Base-by-base conservation (phyloP, 2,329 filamentous ascomycete species). In the Claviceps capensis region DNA sequence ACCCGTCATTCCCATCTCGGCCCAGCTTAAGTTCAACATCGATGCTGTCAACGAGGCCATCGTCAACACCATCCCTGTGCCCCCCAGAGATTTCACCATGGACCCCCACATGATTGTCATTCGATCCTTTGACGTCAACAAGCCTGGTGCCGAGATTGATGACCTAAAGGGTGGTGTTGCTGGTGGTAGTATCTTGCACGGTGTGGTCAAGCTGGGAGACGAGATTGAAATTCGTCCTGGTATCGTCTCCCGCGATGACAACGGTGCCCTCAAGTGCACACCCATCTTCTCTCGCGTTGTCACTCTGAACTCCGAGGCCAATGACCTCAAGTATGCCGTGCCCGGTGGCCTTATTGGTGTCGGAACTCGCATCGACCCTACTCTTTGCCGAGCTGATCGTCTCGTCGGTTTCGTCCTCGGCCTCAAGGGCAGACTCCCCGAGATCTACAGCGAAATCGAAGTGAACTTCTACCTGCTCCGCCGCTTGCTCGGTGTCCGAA, bases 81-180 rank as follows among this genome's bases (percentile, higher is more conserved):
- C 93, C 16, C 73, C 85, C 55, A 81, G 93, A 69, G 90, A 97
- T 70, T 97, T 98, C 75, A 82, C 82, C 60, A 81, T 86, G 62
- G 87, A 91, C 59, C 93, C 93, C 44, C 90, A 95, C 73, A 96
- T 98, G 88, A 98, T 98, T 64, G 85, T 98, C 66, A 98, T 98
- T 69, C 88, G 93, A 70, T 97, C 91, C 2, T 98, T 98, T 69
- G 93, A 98, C 66, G 94, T 98, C 65, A 98, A 98, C 82, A 98
- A 98, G 80, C 93, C 93, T 43, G 93, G 93, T 79, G 90, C 93
- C 43, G 93, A 96, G 72, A 97, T 98, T 59, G 91, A 97, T 55
- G 93, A 98, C 62, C 78, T 98, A 57, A 96, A 97, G 80, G 93
- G 93, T 66, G 93, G 93, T 81, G 93, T 98, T 68, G 93, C 93